Evolutionary conservation across 352 stramenopile genomes (phyloP).

Genomic region (Blastocystis hominis): DNA sequence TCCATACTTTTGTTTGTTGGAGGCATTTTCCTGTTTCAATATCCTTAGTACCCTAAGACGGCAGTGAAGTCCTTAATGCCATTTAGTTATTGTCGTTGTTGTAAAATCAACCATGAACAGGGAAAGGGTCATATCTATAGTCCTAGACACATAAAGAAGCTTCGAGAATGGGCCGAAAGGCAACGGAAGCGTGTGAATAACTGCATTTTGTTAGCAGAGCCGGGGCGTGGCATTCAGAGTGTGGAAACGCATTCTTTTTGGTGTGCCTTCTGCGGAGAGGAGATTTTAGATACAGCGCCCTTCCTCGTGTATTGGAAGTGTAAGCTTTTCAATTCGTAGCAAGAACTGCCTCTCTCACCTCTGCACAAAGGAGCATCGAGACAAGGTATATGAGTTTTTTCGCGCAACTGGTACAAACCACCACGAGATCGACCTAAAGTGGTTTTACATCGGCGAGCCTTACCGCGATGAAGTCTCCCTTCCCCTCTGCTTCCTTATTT

Average conservation of each 20-base stretch:
- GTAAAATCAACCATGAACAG: conserved; percentile 50
- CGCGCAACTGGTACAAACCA: conserved; percentile 36
- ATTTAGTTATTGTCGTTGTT: conserved; percentile 51
- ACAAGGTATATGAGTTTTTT: conserved; percentile 32
- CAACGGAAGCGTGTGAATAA: conserved; percentile 16
- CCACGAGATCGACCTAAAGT: conserved; percentile 25
- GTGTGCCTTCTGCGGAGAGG: conserved; percentile 42
- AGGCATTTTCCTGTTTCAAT: neutral
- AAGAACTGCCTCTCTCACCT: conserved; percentile 3
- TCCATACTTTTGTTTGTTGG: neutral
- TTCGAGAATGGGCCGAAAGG: conserved; percentile 27
- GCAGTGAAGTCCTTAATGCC: neutral
- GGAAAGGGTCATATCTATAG: conserved; percentile 40
- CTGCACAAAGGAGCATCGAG: conserved; percentile 4
- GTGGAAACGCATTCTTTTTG: conserved; percentile 3
- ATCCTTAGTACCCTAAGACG: neutral
- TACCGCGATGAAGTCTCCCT: neutral
- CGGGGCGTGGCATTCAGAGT: neutral
- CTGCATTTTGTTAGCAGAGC: neutral
- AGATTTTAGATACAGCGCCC: conserved; percentile 13
- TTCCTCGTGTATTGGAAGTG: neutral
- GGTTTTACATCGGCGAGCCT: conserved; percentile 26
- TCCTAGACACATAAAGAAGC: neutral
- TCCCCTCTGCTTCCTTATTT: neutral
- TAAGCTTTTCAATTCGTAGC: neutral